phyloP scores from a whole-genome alignment of 208 protist genomes.

The Trypanosoma boissoni region DNA sequence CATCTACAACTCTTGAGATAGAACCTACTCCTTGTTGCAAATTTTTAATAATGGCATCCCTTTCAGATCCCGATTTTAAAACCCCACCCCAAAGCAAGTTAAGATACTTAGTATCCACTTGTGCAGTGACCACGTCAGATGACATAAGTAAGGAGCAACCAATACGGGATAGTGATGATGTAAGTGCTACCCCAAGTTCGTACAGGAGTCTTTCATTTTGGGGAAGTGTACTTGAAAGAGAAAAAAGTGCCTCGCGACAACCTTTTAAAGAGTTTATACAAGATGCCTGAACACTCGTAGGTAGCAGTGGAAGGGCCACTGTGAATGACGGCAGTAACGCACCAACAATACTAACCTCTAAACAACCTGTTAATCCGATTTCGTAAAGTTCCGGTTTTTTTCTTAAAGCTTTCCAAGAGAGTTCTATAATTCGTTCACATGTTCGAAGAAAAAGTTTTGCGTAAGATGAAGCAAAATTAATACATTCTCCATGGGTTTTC shows the following conservation, averaged over 20 bases:
- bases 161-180: slow-evolving; percentile 67
- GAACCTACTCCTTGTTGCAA: slow-evolving; percentile 77
- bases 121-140: slow-evolving; percentile 20
- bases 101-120: slow-evolving; percentile 35
- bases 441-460: slow-evolving; percentile 65
- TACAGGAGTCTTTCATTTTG: slow-evolving; percentile 31
- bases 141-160: slow-evolving; percentile 64
- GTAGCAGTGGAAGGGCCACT: slow-evolving; percentile 70
- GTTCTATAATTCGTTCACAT: slow-evolving; percentile 62
- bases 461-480: slow-evolving; percentile 41
- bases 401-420: slow-evolving; percentile 43
- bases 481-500: slow-evolving; percentile 21
- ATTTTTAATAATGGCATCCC: slow-evolving; percentile 80
- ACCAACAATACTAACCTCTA: slow-evolving; percentile 67
- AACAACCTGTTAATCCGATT: slow-evolving; percentile 34
- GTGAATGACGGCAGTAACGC: slow-evolving; percentile 77
- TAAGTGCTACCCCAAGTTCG: slow-evolving; percentile 61
- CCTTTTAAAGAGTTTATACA: slow-evolving; percentile 47
- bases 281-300: slow-evolving; percentile 44
- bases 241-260: slow-evolving; percentile 65
- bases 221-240: slow-evolving; percentile 38
- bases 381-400: slow-evolving; percentile 36
- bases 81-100: slow-evolving; percentile 58
- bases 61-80: slow-evolving; percentile 53
- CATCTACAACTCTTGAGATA: slow-evolving; percentile 61